phyloP scores from a whole-genome alignment of 2,329 filamentous ascomycete genomes.

The Hypoxylon sp. region DNA sequence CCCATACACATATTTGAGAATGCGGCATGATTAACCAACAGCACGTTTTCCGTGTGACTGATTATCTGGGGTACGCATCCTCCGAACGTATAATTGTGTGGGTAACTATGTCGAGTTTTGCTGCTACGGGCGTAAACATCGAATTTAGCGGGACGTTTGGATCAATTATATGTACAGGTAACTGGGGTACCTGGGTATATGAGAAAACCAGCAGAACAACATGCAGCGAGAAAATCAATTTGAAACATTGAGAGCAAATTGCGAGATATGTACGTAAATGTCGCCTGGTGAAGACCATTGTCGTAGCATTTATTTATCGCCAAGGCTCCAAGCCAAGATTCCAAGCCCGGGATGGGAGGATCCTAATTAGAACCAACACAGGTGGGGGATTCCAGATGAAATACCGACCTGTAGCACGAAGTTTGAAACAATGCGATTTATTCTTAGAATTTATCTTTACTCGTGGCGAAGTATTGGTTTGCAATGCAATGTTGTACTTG shows the following conservation, averaged over 20 bases:
- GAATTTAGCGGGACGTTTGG: not conserved
- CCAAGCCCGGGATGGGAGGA: not conserved
- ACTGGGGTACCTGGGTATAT: not conserved
- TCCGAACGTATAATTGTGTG: too few species aligned
- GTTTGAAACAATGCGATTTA: not conserved
- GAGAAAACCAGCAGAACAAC: not conserved
- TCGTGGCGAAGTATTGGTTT: not conserved
- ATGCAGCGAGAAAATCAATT: not conserved
- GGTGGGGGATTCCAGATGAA: not conserved
- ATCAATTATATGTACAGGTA: not conserved
- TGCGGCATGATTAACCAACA: not conserved
- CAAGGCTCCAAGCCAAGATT: not conserved
- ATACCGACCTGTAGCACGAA: not conserved
- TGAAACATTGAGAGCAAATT: not conserved
- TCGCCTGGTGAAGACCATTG: not conserved
- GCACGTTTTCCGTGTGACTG: not conserved
- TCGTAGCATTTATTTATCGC: not conserved
- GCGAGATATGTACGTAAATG: not conserved
- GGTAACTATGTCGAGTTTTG: not conserved
- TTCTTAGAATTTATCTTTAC: not conserved
- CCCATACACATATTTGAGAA: not conserved
- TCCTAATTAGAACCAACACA: not conserved
- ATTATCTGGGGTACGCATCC: slow-evolving; percentile 17
- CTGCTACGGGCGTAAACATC: not conserved
- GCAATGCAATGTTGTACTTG: slow-evolving; percentile 12